A percentile compares a stretch with the other conserved stretches of the same genome.
Evolutionary conservation across 2,329 filamentous ascomycete species (phyloP).

Genomic region (Tolypocladium sp.): DNA sequence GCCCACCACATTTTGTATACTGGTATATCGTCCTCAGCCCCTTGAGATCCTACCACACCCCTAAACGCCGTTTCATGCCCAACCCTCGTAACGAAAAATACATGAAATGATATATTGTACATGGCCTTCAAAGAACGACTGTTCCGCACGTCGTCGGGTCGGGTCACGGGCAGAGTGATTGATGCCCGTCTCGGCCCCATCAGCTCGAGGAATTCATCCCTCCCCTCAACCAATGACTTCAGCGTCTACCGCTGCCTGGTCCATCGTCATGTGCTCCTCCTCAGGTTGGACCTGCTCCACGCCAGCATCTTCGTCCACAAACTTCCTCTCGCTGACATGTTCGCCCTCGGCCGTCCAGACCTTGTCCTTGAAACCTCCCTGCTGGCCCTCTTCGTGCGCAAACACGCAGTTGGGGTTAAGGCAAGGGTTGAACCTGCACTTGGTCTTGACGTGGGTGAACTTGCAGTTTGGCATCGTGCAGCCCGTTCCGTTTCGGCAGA

Average conservation of each 20-base stretch:
- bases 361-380: slow-evolving; percentile 76
- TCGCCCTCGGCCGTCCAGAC: slow-evolving; percentile 70
- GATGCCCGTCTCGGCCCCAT: background rate
- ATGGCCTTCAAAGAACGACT: background rate
- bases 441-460: slow-evolving; percentile 76
- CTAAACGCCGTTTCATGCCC: slow-evolving; percentile 2
- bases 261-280: slow-evolving; percentile 26
- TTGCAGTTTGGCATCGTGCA: slow-evolving; percentile 77
- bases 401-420: slow-evolving; percentile 81
- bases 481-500: slow-evolving; percentile 85
- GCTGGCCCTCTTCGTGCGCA: slow-evolving; percentile 86
- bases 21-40: background rate
- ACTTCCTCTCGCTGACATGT: slow-evolving; percentile 83
- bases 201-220: background rate
- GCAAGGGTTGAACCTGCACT: slow-evolving; percentile 89
- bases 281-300: slow-evolving; percentile 66
- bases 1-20: background rate
- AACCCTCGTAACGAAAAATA: background rate
- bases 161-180: background rate
- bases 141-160: background rate
- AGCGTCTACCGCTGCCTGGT: slow-evolving; percentile 25
- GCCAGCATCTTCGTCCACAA: slow-evolving; percentile 59
- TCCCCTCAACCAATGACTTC: slow-evolving; percentile 23
- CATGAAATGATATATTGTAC: background rate
- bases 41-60: slow-evolving; percentile 1